A percentile compares a stretch with the other conserved stretches of the same genome.
These are phyloP conservation scores for Fusarium pininemorale DNA, from an alignment of 2,329 filamentous ascomycete species.

Conservation along the genomic window DNA sequence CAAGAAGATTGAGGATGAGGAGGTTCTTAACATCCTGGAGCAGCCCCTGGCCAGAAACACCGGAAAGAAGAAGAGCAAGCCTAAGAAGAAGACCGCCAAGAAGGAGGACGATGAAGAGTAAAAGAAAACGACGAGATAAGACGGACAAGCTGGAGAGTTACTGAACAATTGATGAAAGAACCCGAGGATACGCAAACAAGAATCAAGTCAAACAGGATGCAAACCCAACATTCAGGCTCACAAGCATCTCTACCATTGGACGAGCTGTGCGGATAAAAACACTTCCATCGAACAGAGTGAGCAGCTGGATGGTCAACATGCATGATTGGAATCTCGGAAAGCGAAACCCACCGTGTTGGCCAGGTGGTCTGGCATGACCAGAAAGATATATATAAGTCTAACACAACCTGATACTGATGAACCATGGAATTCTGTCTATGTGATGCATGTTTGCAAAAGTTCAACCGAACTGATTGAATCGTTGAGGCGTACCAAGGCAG, in stretches of 20 bases:
- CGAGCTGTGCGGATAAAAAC: constrained; percentile 20
- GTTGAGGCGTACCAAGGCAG: neutral
- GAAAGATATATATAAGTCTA: constrained; percentile 40
- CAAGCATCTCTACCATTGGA: constrained; percentile 23
- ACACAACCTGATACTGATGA: constrained; percentile 39
- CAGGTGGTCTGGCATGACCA: constrained; percentile 28
- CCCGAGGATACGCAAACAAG: constrained; percentile 15
- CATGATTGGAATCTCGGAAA: constrained; percentile 26
- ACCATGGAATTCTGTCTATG: constrained; percentile 16
- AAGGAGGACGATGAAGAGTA: constrained; percentile 52
- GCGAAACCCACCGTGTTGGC: constrained; percentile 26
- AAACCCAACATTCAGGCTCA: constrained; percentile 27
- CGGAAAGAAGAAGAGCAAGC: constrained; percentile 91
- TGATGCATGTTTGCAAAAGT: neutral
- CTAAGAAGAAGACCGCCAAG: constrained; percentile 74
- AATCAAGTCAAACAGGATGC: constrained; percentile 26
- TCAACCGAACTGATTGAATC: neutral
- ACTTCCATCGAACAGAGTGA: constrained; percentile 12
- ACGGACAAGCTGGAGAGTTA: constrained; percentile 28
- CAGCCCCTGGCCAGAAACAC: constrained; percentile 87
- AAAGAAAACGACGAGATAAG: constrained; percentile 23
- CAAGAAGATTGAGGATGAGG: constrained; percentile 97
- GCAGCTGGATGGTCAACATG: constrained; percentile 27
- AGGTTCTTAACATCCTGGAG: constrained; percentile 93
- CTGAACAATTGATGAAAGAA: constrained; percentile 21